Evolutionary conservation across 345 rosid species (phyloP), one percentile per base, ranked within the genome.

Genomic region (Ceriops zippeliana): DNA sequence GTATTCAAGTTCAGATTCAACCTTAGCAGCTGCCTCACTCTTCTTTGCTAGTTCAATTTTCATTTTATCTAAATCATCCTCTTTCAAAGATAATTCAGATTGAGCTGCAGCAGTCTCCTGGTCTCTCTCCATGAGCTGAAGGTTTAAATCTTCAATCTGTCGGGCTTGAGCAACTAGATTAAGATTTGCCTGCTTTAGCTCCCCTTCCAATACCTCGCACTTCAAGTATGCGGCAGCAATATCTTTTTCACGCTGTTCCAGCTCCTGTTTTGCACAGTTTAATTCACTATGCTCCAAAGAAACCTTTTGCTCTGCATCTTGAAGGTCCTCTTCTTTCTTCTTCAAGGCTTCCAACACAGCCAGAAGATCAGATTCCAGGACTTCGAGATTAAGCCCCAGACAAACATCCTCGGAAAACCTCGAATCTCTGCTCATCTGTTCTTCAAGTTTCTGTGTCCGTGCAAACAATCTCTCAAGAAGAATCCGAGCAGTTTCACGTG

Each of bases 391-490:
- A 47, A 86, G 51, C 17, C 70, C 68, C 11, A 64, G 52, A 13
- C 75, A 75, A 66, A 60, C 57, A 58, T 76, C 87, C 58, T 70
- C 53, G 10, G 76, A 32, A 52, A 64, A 42, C 17, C 64, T 59
- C 61, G 84, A 83, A 75, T 75, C 78, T 54, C 75, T 58, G 57
- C 62, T 81, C 69, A 78, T 73, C 70, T 72, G 83, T 69, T 82
- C 81, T 72, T 87, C 96, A 73, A 86, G 75, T 53, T 79, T 84
- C 78, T 86, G 90, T 0, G 89, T 80, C 85, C 71, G 86, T 16
- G 78, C 81, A 72, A 90, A 93, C 75, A 90, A 76, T 58, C 87
- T 87, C 77, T 90, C 91, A 6, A 90, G 81, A 57, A 87, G 84
- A 70, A 81, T 27, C 67, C 83, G 82, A 0, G 93, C 71, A 66